A percentile compares a stretch with the other conserved stretches of the same genome.
phyloP scores from a whole-genome alignment of 2,329 filamentous ascomycete genomes.

The Camillea tinctor region DNA sequence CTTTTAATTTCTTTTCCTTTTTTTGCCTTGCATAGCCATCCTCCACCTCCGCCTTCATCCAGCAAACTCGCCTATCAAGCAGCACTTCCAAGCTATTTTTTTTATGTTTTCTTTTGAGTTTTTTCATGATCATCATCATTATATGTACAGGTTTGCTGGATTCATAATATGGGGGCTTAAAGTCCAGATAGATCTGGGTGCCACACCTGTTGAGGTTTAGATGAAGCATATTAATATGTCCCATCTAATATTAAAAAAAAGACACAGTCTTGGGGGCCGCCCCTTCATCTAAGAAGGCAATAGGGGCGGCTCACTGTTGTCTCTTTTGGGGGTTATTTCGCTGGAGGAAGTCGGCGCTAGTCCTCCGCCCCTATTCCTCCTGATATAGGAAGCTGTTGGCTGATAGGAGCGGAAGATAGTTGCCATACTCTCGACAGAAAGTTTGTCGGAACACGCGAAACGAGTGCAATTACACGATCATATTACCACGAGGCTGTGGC shows the following conservation, averaged over 20 bases:
- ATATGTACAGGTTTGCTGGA: too few species aligned
- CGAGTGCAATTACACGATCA: conserved; percentile 20
- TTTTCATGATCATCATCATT: conserved; percentile 2
- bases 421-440: conserved; percentile 22
- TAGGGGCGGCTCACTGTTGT: conserved; percentile 15
- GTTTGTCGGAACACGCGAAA: conserved; percentile 30
- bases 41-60: neutral
- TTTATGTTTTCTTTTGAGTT: neutral
- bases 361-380: conserved; percentile 8
- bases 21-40: too few species aligned
- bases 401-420: conserved; percentile 6
- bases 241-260: neutral
- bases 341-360: conserved; percentile 22
- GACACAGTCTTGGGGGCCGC: conserved; percentile 24
- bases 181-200: neutral
- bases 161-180: too few species aligned
- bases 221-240: neutral
- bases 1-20: too few species aligned
- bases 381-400: neutral
- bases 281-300: conserved; percentile 6
- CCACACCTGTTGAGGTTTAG: neutral
- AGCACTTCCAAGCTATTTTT: neutral
- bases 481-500: neutral
- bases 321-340: conserved; percentile 13
- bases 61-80: neutral